Percentiles rank a stretch among this genome's conserved stretches.
These are phyloP conservation scores for Ochromonas danica DNA, from an alignment of 108 stramenopile genomes.

Conservation along the genomic window DNA sequence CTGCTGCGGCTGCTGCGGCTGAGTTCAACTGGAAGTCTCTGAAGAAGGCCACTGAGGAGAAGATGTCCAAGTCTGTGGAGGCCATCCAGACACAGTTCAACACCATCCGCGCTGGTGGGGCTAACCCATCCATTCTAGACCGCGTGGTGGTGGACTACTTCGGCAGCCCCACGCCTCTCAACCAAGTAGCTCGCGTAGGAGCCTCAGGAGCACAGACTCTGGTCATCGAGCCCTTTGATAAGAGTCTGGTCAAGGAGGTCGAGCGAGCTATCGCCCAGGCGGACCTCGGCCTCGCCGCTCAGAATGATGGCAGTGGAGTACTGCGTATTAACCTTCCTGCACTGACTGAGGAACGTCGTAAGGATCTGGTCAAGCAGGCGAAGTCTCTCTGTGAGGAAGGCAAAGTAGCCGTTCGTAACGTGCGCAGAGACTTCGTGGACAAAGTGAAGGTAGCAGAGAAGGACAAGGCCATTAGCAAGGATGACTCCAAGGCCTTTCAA, in stretches of 20 bases:
- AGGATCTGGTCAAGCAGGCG: conserved; percentile 20
- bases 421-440: background rate
- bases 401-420: conserved; percentile 7
- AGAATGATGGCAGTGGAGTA: background rate
- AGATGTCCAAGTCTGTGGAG: conserved; percentile 7
- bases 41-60: background rate
- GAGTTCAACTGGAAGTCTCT: background rate
- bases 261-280: background rate
- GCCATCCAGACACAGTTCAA: conserved; percentile 8
- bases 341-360: conserved; percentile 22
- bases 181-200: background rate
- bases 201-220: background rate
- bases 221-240: conserved; percentile 15
- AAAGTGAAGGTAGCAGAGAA: conserved; percentile 12
- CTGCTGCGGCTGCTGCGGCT: too few relatives aligned
- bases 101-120: background rate
- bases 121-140: conserved; percentile 3
- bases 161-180: background rate
- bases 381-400: background rate
- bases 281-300: background rate
- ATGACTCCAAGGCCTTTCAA: background rate
- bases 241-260: background rate
- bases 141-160: conserved; percentile 1
- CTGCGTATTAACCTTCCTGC: background rate
- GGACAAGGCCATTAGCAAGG: conserved; percentile 8